Evolutionary conservation across 768 basidiomycete genomes (phyloP), one percentile per base, ranked within the genome.

Genomic region (Mycena polygramma): DNA sequence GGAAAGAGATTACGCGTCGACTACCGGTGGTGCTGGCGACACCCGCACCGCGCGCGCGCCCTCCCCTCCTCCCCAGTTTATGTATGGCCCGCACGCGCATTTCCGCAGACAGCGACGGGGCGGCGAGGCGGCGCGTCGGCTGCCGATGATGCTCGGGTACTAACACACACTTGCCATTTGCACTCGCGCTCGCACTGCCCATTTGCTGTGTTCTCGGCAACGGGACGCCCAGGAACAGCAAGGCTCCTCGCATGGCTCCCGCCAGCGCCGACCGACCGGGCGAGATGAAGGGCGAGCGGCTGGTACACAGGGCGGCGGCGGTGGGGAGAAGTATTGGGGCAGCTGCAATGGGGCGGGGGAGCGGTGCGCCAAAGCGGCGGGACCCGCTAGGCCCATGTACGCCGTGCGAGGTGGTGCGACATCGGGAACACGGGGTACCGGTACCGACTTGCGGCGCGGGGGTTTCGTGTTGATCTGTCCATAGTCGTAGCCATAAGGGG

Each of bases 1-100:
- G 14, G 90, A 87, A 55, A 80, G 84, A 7, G 87, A 69, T 88
- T 80, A 19, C 91, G 83, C 35, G 88, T 89, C 17, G 87, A 85
- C 52, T 85, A 77, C 57, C 87, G 86, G 13, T 92, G 80, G 71
- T 92, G 90, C 54, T 86, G n/a, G 87, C 30, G 91, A 79, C 51
- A 91, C 84, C 15, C 90, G 85, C 5, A 86, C 84, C 22, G 91
- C 87, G n/a, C 85, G 86, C 65, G 87, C 85, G 49, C 90, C 92
- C 75, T 90, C 90, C 89, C 89, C 73, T 88, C 88, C 79, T 89
- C 85, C 6, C 83, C 80, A 55, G 85, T 39, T 30, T 55, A n/a
- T n/a, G n/a, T n/a, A n/a, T n/a, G n/a, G n/a, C n/a, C n/a, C n/a
- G n/a, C n/a, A n/a, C n/a, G n/a, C n/a, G n/a, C n/a, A n/a, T n/a